Conservation (phyloP, 345 rosid species). For the Eucalyptus globulus region DNA sequence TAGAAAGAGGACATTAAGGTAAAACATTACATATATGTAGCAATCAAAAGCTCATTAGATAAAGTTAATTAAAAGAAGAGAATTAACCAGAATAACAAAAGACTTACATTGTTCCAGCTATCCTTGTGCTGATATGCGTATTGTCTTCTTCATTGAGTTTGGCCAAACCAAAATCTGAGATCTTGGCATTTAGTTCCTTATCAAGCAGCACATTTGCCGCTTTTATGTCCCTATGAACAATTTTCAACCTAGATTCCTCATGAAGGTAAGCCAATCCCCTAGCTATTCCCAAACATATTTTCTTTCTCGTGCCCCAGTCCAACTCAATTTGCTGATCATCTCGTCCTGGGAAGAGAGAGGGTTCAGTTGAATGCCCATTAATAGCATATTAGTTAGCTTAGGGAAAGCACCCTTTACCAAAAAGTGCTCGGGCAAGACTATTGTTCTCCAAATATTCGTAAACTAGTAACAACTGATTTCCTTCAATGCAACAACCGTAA, state of each 20-base stretch:
- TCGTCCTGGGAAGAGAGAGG: conserved; percentile 4
- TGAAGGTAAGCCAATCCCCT: conserved; percentile 39
- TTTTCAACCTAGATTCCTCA: neutral
- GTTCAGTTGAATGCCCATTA: neutral
- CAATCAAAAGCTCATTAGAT: neutral
- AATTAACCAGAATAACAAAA: neutral
- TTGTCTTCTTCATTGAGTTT: conserved; percentile 68
- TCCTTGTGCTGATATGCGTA: conserved; percentile 27
- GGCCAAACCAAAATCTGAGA: no score
- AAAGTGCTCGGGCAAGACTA: conserved; percentile 44
- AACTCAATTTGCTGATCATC: conserved; percentile 26
- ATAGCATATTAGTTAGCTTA: neutral
- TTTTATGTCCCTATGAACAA: no score
- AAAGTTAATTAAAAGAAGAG: neutral
- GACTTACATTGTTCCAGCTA: no score
- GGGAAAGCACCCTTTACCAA: conserved; percentile 11
- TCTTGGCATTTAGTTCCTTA: no score
- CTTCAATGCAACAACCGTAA: conserved; percentile 51
- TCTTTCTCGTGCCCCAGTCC: conserved; percentile 46
- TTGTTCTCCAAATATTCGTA: conserved; percentile 64
- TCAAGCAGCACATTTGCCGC: no score
- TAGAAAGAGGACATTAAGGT: no score
- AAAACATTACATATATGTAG: no score
- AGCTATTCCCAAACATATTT: conserved; percentile 38
- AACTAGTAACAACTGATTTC: conserved; percentile 43